Evolutionary conservation across 257 asterid species (phyloP).

Genomic region (Coffea eugenioides): DNA sequence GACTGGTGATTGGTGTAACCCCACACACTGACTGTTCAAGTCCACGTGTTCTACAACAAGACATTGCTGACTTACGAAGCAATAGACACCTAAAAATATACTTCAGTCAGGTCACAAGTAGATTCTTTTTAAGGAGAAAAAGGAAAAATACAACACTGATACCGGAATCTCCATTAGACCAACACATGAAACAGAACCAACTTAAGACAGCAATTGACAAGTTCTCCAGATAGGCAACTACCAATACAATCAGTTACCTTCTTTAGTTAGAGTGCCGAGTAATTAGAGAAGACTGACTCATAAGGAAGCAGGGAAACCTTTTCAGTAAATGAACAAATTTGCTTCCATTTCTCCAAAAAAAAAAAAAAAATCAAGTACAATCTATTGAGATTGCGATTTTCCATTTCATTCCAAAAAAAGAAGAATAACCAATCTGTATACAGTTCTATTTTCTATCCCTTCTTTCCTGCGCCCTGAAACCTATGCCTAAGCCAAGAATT

Average conservation of each 20-base stretch:
- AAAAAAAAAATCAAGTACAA: neutral
- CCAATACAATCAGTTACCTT: neutral
- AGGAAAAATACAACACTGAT: neutral
- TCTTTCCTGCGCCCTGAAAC: neutral
- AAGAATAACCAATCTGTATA: neutral
- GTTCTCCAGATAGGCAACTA: neutral
- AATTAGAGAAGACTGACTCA: neutral
- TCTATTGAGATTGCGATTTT: neutral
- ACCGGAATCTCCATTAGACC: neutral
- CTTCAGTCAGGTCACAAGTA: neutral
- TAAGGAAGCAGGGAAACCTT: neutral
- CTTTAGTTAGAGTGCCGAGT: neutral
- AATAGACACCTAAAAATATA: neutral
- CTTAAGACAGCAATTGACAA: neutral
- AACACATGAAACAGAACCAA: neutral
- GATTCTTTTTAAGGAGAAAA: neutral
- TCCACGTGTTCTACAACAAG: neutral
- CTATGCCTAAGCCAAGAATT: neutral
- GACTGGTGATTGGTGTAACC: neutral
- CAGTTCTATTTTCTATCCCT: neutral
- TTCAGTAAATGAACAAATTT: neutral
- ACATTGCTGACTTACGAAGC: neutral
- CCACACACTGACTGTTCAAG: neutral
- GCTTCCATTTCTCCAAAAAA: conserved; percentile 1
- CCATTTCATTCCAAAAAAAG: neutral